A percentile compares a stretch with the other conserved stretches of the same genome.
Evolutionary conservation across 2,329 filamentous ascomycete genomes (phyloP).

Genomic region (Aquanectria penicillioides): DNA sequence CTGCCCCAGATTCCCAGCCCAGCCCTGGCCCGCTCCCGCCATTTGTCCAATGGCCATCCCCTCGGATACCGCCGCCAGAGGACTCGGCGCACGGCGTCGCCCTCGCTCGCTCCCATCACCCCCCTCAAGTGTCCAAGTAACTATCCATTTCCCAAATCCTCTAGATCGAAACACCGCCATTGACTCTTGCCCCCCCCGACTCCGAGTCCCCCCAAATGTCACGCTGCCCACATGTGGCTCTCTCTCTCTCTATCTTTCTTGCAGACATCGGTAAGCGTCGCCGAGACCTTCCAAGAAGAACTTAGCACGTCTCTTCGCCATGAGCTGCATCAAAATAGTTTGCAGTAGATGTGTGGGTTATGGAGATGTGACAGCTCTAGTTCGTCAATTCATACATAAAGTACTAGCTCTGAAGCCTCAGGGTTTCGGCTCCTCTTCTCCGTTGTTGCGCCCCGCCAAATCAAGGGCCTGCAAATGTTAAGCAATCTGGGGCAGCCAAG

Average conservation of each 20-base stretch:
- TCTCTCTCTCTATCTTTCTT: background rate
- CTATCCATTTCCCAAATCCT: too few relatives aligned
- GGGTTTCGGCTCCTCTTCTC: background rate
- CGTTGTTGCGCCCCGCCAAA: background rate
- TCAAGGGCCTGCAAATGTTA: background rate
- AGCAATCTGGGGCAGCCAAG: slow-evolving; percentile 16
- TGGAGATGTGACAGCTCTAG: background rate
- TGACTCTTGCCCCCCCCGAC: too few relatives aligned
- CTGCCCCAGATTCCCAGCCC: slow-evolving; percentile 10
- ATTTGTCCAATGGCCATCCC: background rate
- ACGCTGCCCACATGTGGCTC: too few relatives aligned
- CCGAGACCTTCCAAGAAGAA: background rate
- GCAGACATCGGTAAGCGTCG: background rate
- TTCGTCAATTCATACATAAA: background rate
- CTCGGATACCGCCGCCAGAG: slow-evolving; percentile 13
- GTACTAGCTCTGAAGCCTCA: too few relatives aligned
- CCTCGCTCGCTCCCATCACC: background rate
- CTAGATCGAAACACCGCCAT: too few relatives aligned
- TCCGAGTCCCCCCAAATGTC: too few relatives aligned
- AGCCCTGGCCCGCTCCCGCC: background rate
- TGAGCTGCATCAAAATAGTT: too few relatives aligned
- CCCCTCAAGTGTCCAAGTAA: background rate
- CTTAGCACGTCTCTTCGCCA: too few relatives aligned
- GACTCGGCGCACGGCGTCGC: slow-evolving; percentile 15
- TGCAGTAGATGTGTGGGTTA: too few relatives aligned